phyloP scores from a whole-genome alignment of 768 basidiomycete species.

The Auricularia heimuer region DNA sequence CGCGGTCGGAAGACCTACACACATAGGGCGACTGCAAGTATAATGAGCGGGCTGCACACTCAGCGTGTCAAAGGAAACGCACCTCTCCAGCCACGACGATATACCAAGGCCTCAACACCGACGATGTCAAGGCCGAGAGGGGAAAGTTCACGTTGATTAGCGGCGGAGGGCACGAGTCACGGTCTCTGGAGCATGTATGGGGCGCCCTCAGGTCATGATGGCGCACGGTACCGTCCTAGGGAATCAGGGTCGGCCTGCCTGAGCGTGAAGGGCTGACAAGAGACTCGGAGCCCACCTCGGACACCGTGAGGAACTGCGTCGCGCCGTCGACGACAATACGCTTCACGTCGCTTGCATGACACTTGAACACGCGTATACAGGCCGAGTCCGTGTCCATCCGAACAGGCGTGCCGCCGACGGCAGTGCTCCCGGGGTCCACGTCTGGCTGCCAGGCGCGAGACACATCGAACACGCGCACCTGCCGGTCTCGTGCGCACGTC shows the following conservation, averaged over 20 bases:
- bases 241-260: conserved; percentile 11
- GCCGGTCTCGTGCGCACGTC: conserved; percentile 57
- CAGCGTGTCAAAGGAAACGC: not conserved
- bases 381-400: conserved; percentile 27
- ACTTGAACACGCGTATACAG: conserved; percentile 47
- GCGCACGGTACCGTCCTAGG: conserved; percentile 74
- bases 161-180: conserved; percentile 54
- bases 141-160: conserved; percentile 55
- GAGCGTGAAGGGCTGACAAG: conserved; percentile 15
- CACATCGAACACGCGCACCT: conserved; percentile 73
- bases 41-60: not conserved
- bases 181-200: conserved; percentile 45
- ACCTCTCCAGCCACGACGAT: conserved; percentile 73
- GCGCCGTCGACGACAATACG: conserved; percentile 72
- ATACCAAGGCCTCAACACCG: conserved; percentile 71
- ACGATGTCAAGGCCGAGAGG: conserved; percentile 64
- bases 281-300: conserved; percentile 42
- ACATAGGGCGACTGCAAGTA: conserved; percentile 47
- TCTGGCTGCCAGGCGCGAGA: conserved; percentile 28
- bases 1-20: conserved; percentile 18
- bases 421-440: conserved; percentile 14
- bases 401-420: conserved; percentile 14
- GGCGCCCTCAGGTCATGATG: conserved; percentile 74
- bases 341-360: conserved; percentile 67
- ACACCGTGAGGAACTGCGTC: conserved; percentile 65